Evolutionary conservation across 179 eudicot genomes (phyloP).

Genomic region (Silene noctiflora): DNA sequence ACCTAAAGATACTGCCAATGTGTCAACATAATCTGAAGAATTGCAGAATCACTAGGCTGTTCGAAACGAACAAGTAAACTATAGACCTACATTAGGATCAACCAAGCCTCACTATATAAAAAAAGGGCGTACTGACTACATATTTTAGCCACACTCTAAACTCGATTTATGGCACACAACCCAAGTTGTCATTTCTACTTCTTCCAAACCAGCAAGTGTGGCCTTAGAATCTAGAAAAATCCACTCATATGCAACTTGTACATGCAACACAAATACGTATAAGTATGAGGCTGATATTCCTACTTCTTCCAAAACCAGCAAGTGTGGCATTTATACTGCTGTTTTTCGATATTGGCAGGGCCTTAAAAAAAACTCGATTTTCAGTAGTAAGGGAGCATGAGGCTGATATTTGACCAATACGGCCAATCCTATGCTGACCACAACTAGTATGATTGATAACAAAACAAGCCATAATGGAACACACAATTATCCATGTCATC

Average conservation of each 20-base stretch:
- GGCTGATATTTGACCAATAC: slow-evolving; percentile 2
- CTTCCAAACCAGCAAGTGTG: not conserved
- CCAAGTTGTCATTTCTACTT: slow-evolving; percentile 3
- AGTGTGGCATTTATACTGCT: not conserved
- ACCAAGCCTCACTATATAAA: too few relatives aligned
- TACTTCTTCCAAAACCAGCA: too few relatives aligned
- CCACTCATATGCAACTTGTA: not conserved
- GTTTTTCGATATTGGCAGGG: not conserved
- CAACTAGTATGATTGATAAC: not conserved
- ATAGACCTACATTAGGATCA: too few relatives aligned
- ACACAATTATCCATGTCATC: not conserved
- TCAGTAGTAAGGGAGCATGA: not conserved
- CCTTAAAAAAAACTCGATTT: not conserved
- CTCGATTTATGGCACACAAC: not conserved
- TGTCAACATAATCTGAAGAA: not conserved
- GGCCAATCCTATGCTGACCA: not conserved
- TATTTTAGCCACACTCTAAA: not conserved
- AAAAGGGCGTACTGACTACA: too few relatives aligned
- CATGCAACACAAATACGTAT: not conserved
- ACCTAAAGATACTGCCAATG: not conserved
- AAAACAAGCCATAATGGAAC: not conserved
- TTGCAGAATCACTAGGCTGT: too few relatives aligned
- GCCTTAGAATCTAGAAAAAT: not conserved
- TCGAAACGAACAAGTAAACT: too few relatives aligned
- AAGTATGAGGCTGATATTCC: not conserved